A percentile compares a stretch with the other conserved stretches of the same genome.
phyloP scores from a whole-genome alignment of 176 grass and related monocot species.

The Cenchrus fungigraminus region DNA sequence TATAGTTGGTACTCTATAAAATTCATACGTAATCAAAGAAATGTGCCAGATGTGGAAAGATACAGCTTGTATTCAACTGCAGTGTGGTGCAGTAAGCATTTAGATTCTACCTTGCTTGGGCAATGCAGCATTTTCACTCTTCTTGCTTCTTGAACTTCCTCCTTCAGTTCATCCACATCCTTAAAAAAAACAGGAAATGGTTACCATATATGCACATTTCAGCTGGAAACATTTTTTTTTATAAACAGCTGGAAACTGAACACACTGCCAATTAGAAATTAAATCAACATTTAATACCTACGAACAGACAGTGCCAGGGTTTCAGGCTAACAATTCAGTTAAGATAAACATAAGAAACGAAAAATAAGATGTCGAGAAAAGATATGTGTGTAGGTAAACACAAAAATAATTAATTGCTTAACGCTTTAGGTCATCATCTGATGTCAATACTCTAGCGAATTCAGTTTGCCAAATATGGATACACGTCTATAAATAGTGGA shows the following conservation, averaged over 20 bases:
- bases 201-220: constrained; percentile 30
- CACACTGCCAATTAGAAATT: background rate
- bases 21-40: constrained; percentile 6
- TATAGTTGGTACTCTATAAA: constrained; percentile 1
- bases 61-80: background rate
- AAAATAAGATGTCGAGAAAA: background rate
- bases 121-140: constrained; percentile 91
- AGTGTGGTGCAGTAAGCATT: background rate
- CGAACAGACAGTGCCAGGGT: background rate
- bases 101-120: constrained; percentile 72
- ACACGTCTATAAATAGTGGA: background rate
- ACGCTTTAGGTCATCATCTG: background rate
- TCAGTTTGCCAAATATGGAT: background rate
- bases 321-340: background rate
- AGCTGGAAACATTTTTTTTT: constrained; percentile 18
- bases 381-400: background rate
- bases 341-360: background rate
- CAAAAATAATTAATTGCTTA: background rate
- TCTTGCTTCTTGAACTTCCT: constrained; percentile 72
- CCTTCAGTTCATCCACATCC: constrained; percentile 65
- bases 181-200: constrained; percentile 26
- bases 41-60: background rate
- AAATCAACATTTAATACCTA: background rate
- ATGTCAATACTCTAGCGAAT: constrained; percentile 2
- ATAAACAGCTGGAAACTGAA: constrained; percentile 22